phyloP scores from a whole-genome alignment of 352 stramenopile species.

The Phytophthora cryptogea region DNA sequence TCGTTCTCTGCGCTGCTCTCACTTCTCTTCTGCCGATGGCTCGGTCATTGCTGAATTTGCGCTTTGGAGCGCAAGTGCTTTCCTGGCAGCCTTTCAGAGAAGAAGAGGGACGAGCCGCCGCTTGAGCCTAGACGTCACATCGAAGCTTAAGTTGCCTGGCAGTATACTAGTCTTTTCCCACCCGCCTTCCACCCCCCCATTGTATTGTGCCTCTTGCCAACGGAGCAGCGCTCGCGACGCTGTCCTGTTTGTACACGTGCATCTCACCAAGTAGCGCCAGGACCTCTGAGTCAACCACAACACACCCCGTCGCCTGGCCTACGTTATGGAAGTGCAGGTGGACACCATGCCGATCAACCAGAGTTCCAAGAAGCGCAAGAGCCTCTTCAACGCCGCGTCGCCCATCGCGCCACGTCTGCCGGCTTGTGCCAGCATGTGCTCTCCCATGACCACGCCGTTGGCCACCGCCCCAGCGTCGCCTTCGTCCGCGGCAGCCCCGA shows the following conservation, averaged over 20 bases:
- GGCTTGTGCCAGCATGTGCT: conserved; percentile 19
- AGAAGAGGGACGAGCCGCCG: conserved; percentile 25
- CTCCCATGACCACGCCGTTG: conserved; percentile 11
- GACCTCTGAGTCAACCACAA: conserved; percentile 4
- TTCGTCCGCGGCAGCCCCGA: conserved; percentile 9
- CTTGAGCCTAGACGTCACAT: conserved; percentile 1
- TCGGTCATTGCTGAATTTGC: conserved; percentile 69
- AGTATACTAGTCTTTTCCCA: conserved; percentile 3
- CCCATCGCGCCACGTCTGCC: conserved; percentile 34
- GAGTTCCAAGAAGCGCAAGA: conserved; percentile 77
- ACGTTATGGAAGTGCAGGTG: conserved; percentile 42
- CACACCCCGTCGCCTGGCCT: conserved; percentile 2
- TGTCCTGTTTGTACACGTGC: conserved; percentile 27
- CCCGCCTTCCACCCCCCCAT: conserved; percentile 1
- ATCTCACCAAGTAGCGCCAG: conserved; percentile 13
- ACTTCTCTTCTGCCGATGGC: conserved; percentile 41
- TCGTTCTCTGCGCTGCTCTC: conserved; percentile 26
- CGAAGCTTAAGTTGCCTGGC: neutral
- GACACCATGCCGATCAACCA: conserved; percentile 60
- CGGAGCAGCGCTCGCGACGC: neutral
- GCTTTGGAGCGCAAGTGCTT: conserved; percentile 52
- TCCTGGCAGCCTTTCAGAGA: conserved; percentile 7
- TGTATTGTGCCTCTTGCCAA: conserved; percentile 2
- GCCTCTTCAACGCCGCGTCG: conserved; percentile 30
- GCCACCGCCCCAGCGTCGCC: conserved; percentile 14